phyloP scores from a whole-genome alignment of 2,329 filamentous ascomycete species.

The Beauveria pseudobassiana region DNA sequence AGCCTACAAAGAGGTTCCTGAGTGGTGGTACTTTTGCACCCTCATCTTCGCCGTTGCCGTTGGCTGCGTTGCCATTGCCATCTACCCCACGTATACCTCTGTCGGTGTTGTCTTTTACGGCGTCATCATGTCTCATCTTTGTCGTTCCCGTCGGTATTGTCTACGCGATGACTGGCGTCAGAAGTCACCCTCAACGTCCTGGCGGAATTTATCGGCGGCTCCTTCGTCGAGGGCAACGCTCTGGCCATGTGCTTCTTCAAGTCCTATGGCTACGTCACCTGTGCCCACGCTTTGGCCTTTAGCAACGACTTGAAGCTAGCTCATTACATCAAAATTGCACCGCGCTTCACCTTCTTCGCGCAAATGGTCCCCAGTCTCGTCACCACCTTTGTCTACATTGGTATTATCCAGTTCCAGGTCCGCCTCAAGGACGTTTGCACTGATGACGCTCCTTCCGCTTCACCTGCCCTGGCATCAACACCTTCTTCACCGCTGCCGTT shows the following conservation, averaged over 20 bases:
- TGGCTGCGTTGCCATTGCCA: constrained; percentile 29
- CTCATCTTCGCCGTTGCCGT: constrained; percentile 28
- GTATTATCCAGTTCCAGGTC: constrained; percentile 33
- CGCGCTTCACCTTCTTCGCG: constrained; percentile 37
- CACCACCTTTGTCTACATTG: constrained; percentile 38
- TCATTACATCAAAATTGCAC: constrained; percentile 43
- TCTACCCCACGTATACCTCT: constrained; percentile 34
- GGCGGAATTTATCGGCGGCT: constrained; percentile 35
- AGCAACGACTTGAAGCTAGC: constrained; percentile 42
- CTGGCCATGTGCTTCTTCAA: constrained; percentile 27
- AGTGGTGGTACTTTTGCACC: constrained; percentile 34
- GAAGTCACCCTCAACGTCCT: constrained; percentile 33
- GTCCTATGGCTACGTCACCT: constrained; percentile 28
- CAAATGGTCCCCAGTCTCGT: constrained; percentile 39
- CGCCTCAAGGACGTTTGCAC: constrained; percentile 31
- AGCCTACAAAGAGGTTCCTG: constrained; percentile 27
- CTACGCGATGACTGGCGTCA: constrained; percentile 36
- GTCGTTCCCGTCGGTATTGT: constrained; percentile 36
- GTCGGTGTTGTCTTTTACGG: constrained; percentile 34
- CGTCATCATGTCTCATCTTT: constrained; percentile 32
- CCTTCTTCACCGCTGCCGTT: constrained; percentile 32
- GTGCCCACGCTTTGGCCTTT: constrained; percentile 21
- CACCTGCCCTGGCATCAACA: constrained; percentile 29
- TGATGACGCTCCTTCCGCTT: constrained; percentile 26
- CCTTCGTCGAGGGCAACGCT: constrained; percentile 27